Percentiles rank a stretch among this genome's conserved stretches.
Evolutionary conservation across 148 eudicot genomes (phyloP).

Genomic region (Camellia japonica): DNA sequence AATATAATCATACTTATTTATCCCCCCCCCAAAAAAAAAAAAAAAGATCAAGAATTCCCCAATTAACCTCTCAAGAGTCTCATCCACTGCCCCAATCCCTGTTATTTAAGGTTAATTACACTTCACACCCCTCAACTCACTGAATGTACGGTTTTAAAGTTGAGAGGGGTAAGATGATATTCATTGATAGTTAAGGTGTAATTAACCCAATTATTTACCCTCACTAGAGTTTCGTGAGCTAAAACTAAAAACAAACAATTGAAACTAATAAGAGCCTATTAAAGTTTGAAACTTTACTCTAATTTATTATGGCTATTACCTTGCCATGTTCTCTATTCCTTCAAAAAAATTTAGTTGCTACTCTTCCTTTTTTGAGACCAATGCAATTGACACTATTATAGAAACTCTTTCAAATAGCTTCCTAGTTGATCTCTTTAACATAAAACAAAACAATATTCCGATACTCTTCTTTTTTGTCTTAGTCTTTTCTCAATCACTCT

Average conservation of each 20-base stretch:
- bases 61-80: no score
- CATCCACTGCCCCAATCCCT: no score
- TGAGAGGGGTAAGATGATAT: no score
- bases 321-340: not conserved
- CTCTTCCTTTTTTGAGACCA: not conserved
- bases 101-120: no score
- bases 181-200: no score
- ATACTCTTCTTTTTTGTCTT: not conserved
- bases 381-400: not conserved
- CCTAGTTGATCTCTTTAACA: not conserved
- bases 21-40: no score
- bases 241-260: not conserved
- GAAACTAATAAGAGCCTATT: not conserved
- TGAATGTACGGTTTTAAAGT: no score
- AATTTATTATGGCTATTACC: not conserved
- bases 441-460: not conserved
- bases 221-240: not conserved
- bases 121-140: no score
- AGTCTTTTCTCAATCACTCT: not conserved
- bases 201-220: not conserved
- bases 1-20: no score
- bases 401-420: constrained; percentile 8
- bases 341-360: not conserved
- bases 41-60: no score
- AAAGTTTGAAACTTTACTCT: not conserved